Conservation (phyloP, 306 rosid species). For the Acacia crassicarpa region DNA sequence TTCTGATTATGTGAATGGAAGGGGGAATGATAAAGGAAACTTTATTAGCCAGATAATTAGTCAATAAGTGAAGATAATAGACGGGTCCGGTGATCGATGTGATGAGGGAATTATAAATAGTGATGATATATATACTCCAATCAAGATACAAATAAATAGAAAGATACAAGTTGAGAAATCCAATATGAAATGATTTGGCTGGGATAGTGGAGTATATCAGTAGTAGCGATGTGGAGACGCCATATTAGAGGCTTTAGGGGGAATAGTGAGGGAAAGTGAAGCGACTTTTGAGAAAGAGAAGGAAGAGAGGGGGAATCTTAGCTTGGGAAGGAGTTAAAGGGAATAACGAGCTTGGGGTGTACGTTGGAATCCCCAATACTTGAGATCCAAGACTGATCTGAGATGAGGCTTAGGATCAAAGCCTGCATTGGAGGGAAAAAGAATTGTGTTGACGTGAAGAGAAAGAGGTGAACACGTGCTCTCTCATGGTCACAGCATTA, state of each 20-base stretch:
- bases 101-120: not conserved
- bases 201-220: not conserved
- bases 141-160: not conserved
- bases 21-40: not conserved
- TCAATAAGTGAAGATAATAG: not conserved
- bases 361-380: slow-evolving; percentile 45
- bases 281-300: not conserved
- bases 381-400: slow-evolving; percentile 45
- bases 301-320: not conserved
- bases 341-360: slow-evolving; percentile 18
- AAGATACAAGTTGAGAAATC: not conserved
- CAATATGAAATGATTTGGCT: not conserved
- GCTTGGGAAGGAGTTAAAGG: not conserved
- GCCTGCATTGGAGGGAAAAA: slow-evolving; percentile 19
- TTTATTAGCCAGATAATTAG: not conserved
- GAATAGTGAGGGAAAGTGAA: not conserved
- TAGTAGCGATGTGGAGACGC: slow-evolving; percentile 7
- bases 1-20: not conserved
- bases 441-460: slow-evolving; percentile 36
- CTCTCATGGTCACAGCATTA: slow-evolving; percentile 33
- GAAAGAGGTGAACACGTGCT: slow-evolving; percentile 45
- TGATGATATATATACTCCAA: not conserved
- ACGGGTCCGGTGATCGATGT: not conserved
- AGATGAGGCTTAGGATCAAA: slow-evolving; percentile 39
- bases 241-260: slow-evolving; percentile 25